These are phyloP conservation scores for Musa troglodytarum DNA, from an alignment of 176 grass and related monocot genomes.

Conservation along the genomic window DNA sequence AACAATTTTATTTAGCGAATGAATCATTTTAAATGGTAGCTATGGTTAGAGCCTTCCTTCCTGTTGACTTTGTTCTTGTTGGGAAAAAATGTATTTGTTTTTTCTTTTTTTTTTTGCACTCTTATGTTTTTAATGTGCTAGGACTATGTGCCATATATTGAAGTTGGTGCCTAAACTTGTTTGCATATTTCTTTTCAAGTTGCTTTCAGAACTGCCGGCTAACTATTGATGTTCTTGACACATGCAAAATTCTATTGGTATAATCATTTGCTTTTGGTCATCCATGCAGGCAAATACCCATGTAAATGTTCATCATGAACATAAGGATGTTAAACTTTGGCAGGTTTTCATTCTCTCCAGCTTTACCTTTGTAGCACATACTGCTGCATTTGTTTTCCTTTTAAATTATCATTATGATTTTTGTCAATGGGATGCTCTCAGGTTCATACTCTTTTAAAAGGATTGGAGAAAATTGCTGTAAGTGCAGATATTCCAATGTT, in stretches of 20 bases:
- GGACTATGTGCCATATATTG: neutral
- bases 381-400: constrained; percentile 12
- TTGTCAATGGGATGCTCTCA: constrained; percentile 22
- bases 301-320: constrained; percentile 90
- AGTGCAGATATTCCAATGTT: constrained; percentile 99
- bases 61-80: neutral
- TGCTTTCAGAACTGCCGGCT: too few species aligned
- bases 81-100: neutral
- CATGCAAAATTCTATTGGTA: constrained; percentile 13
- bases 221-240: neutral
- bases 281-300: constrained; percentile 93
- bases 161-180: neutral
- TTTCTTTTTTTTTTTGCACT: neutral
- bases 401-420: constrained; percentile 8
- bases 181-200: neutral
- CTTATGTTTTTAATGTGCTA: neutral
- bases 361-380: neutral
- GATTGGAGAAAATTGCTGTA: constrained; percentile 96
- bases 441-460: constrained; percentile 99
- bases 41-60: neutral
- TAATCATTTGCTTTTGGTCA: constrained; percentile 6
- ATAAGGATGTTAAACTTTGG: constrained; percentile 98
- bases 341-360: constrained; percentile 47
- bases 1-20: neutral
- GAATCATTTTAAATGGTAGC: neutral